Conservation (phyloP, 2,329 filamentous ascomycete genomes). For the Aspergillus fructus region DNA sequence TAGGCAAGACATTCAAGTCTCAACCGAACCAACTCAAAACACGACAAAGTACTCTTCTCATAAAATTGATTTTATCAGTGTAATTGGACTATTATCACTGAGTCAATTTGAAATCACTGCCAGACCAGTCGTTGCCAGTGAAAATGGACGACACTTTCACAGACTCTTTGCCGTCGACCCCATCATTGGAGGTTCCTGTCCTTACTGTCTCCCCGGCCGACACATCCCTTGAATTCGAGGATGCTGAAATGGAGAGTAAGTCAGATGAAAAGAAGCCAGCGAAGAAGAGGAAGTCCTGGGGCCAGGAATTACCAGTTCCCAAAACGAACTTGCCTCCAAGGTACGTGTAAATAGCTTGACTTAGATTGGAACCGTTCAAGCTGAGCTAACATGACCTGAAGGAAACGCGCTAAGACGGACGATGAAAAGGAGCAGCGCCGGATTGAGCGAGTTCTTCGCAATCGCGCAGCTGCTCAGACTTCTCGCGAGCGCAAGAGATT, state of each 20-base stretch:
- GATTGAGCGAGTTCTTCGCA: conserved; percentile 94
- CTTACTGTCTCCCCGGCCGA: conserved; percentile 44
- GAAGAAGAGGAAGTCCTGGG: conserved; percentile 99
- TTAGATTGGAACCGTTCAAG: not conserved
- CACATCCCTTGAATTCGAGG: conserved; percentile 35
- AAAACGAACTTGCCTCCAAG: conserved; percentile 94
- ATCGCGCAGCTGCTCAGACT: conserved; percentile 93
- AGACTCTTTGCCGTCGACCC: conserved; percentile 32
- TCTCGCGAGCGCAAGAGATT: conserved; percentile 89
- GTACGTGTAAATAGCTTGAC: conserved; percentile 47
- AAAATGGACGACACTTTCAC: conserved; percentile 36
- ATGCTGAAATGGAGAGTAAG: conserved; percentile 24
- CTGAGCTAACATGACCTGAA: conserved; percentile 34
- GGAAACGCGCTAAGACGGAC: conserved; percentile 97
- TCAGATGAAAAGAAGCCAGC: conserved; percentile 66
- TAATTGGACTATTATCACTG: not conserved
- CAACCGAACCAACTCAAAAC: conserved; percentile 1
- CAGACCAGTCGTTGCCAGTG: conserved; percentile 9
- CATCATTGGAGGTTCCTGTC: conserved; percentile 33
- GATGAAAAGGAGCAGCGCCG: conserved; percentile 98
- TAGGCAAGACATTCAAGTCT: conserved; percentile 7
- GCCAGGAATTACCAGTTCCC: conserved; percentile 90
- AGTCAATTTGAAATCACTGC: conserved; percentile 8
- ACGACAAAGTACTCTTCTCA: not conserved
- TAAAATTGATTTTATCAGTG: not conserved